Percentiles rank a stretch among this genome's conserved stretches.
Conservation (phyloP, 441 rosid species). For the Pelargonium fulgidum region DNA sequence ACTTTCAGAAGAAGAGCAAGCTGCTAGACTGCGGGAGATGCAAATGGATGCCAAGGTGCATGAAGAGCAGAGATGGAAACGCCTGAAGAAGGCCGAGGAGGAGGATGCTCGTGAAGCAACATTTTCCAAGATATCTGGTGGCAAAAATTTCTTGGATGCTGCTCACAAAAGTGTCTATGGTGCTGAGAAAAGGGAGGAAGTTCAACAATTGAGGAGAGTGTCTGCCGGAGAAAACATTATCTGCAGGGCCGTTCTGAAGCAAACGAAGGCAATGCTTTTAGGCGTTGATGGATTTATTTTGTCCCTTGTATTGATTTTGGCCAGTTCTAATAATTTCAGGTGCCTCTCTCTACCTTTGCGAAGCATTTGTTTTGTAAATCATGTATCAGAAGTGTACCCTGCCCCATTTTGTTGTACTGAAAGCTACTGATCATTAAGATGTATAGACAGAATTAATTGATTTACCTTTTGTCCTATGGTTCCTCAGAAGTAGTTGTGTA, state of each 20-base stretch:
- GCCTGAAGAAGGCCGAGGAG: slow-evolving; percentile 72
- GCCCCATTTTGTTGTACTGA: too few relatives aligned
- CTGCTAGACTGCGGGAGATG: slow-evolving; percentile 71
- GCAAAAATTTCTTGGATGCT: slow-evolving; percentile 75
- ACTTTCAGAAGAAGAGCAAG: slow-evolving; percentile 76
- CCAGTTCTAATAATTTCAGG: neutral
- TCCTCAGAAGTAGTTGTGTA: too few relatives aligned
- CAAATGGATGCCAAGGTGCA: slow-evolving; percentile 76
- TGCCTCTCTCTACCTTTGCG: neutral
- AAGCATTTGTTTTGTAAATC: neutral
- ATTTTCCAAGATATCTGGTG: slow-evolving; percentile 29
- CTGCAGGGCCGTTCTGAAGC: slow-evolving; percentile 60
- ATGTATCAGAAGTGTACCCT: too few relatives aligned
- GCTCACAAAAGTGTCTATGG: slow-evolving; percentile 74
- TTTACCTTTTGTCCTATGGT: too few relatives aligned
- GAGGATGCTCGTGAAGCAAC: slow-evolving; percentile 59
- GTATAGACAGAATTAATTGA: too few relatives aligned
- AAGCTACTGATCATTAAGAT: too few relatives aligned
- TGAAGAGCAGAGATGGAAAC: slow-evolving; percentile 85
- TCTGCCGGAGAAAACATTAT: slow-evolving; percentile 70
- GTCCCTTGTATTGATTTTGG: neutral
- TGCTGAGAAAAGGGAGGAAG: slow-evolving; percentile 76
- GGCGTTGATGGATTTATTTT: slow-evolving; percentile 36
- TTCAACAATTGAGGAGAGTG: slow-evolving; percentile 80
- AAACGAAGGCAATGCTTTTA: slow-evolving; percentile 68